A percentile compares a stretch with the other conserved stretches of the same genome.
These are phyloP conservation scores for Vigna mungo DNA, from an alignment of 306 rosid species.

Conservation along the genomic window DNA sequence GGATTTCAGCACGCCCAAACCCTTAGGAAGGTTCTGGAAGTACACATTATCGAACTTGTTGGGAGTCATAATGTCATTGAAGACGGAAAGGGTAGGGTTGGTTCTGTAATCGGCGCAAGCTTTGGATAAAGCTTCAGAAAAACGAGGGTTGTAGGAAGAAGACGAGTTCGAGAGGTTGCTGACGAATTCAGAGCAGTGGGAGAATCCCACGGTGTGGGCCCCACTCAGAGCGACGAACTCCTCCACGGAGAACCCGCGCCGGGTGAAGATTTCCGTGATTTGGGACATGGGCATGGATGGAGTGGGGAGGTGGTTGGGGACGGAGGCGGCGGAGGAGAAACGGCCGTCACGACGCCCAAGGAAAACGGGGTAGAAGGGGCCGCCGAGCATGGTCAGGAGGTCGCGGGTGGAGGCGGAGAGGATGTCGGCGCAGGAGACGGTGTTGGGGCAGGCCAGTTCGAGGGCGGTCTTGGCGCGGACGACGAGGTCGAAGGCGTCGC, in stretches of 20 bases:
- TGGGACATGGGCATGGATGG: constrained; percentile 66
- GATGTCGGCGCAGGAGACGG: constrained; percentile 76
- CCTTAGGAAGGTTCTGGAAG: constrained; percentile 78
- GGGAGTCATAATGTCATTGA: constrained; percentile 85
- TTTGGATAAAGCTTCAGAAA: constrained; percentile 54
- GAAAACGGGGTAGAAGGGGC: constrained; percentile 54
- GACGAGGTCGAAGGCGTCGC: constrained; percentile 69
- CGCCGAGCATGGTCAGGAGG: constrained; percentile 65
- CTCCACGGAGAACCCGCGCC: constrained; percentile 66
- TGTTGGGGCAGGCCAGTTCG: constrained; percentile 64
- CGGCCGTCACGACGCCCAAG: constrained; percentile 65
- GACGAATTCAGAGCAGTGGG: constrained; percentile 71
- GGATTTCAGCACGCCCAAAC: constrained; percentile 76
- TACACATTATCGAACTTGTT: constrained; percentile 82
- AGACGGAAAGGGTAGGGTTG: constrained; percentile 80
- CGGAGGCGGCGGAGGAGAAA: constrained; percentile 51
- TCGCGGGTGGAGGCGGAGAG: constrained; percentile 57
- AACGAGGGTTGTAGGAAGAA: constrained; percentile 67
- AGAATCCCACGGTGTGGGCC: constrained; percentile 89
- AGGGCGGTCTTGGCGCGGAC: constrained; percentile 67
- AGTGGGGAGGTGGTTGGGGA: constrained; percentile 59
- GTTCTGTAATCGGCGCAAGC: constrained; percentile 66
- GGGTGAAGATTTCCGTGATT: constrained; percentile 55
- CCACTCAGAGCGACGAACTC: constrained; percentile 84
- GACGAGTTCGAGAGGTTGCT: constrained; percentile 48